Evolutionary conservation across 2,329 filamentous ascomycete species (phyloP), one percentile per base, ranked within the genome.

Genomic region (Cordyceps sp.): DNA sequence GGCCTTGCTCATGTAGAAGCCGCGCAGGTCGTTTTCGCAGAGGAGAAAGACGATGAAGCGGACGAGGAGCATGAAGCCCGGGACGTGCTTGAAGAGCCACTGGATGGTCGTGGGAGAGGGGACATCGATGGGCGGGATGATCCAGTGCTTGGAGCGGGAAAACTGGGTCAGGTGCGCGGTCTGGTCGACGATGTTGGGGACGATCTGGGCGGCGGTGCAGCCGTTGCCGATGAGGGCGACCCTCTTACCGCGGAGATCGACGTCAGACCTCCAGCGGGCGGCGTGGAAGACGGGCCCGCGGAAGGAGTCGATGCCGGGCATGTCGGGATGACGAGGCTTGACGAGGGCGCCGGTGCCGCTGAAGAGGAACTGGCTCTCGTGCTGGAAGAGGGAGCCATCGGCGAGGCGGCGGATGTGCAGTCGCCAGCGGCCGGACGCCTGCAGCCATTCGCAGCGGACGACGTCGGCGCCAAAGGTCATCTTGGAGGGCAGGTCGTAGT

Each of bases 201-300:
- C 55, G 5, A 73, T 55, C 42, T 72, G 68, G 4, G 67, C 59
- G 1, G 61, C 68, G 6, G 63, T 65, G 26, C 64, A 66, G 2
- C 69, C 69, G 29, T 53, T 69, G 13, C 69, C 69, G 31, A 73
- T 61, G n/a, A 73, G 45, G 6, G 60, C 59, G 17, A 69, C 62
- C 9, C 52, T 50, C 38, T 66, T 66, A 18, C 50, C 59, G 2
- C 44, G 44, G 6, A 69, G 47, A n/a, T 66, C 55, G 8, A 67
- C 49, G 14, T 59, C 54, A 5, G 62, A 46, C 2, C 66, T 59
- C 68, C 68, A 77, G 24, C 58, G 54, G 2, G 70, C 62, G 0
- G 65, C 65, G 42, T 76, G 70, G 27, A 72, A 55, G 4, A 72
- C 46, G 7, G 49, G 43, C 8, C 69, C 70, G 32, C 58, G 47